These are phyloP conservation scores for Trifolium dubium DNA, from an alignment of 306 rosid genomes.

Conservation along the genomic window DNA sequence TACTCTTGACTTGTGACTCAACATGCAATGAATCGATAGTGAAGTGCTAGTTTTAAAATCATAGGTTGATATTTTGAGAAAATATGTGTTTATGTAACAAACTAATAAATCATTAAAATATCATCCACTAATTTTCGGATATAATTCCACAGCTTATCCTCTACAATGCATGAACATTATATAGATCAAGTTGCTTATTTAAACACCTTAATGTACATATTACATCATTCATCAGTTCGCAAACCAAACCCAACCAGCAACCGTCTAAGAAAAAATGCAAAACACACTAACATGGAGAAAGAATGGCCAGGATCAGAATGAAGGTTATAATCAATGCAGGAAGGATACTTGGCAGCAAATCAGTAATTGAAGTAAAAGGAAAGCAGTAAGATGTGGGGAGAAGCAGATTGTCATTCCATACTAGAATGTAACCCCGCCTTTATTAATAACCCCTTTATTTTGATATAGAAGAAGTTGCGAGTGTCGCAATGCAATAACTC, in stretches of 20 bases:
- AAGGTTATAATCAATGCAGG: constrained; percentile 65
- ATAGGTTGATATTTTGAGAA: neutral
- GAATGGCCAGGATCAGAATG: constrained; percentile 64
- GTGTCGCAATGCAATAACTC: constrained; percentile 69
- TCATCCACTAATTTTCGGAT: neutral
- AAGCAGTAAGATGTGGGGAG: constrained; percentile 55
- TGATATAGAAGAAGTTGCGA: constrained; percentile 87
- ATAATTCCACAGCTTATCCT: neutral
- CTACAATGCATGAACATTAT: neutral
- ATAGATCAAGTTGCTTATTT: neutral
- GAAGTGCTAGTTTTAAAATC: neutral
- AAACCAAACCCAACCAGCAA: neutral
- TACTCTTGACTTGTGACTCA: neutral
- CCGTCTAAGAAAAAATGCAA: too few relatives aligned
- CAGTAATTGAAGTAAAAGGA: constrained; percentile 22
- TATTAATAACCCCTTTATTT: constrained; percentile 59
- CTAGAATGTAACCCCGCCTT: constrained; percentile 94
- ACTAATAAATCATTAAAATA: neutral
- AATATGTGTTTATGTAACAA: neutral
- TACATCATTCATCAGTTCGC: neutral
- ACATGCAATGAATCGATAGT: neutral
- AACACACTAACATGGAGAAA: neutral
- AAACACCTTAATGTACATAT: neutral
- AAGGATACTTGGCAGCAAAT: constrained; percentile 38
- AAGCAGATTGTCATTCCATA: constrained; percentile 74